Base-by-base conservation (phyloP, 2,329 filamentous ascomycete species). In the Colletotrichum spinosum region DNA sequence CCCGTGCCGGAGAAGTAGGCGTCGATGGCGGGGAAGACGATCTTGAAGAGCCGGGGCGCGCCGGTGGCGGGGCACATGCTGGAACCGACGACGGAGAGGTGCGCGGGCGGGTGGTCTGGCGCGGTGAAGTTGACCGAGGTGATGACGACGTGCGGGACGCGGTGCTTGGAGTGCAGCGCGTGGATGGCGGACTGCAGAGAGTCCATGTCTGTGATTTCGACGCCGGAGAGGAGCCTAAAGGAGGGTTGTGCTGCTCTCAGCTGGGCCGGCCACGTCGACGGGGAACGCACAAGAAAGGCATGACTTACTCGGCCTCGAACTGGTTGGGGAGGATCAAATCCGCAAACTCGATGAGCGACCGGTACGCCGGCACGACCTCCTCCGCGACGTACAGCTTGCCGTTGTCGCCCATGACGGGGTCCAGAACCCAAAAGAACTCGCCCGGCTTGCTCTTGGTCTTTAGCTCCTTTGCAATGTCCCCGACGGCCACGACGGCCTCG, bases 341-440 rank as follows among this genome's bases (percentile, higher is more conserved):
- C 2, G 96, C 95, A 72, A 95, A 86, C 41, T 85, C 85, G 25
- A 98, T 82, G 62, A 97, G 83, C 33, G 83, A 83, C 79, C 93
- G 95, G 78, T 98, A 99, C 12, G 92, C 94, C 0, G 94, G 94
- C 13, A 98, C 92, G 4, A 97, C 93, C 69, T 97, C 93, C 71
- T 95, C 90, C 6, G 91, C 92, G 8, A 99, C 95, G 74, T 99
- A 99, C 11, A 99, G 84, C 70, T 87, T 88, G 54, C 94, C 96
- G 73, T 97, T 94, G 76, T 99, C 96, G 37, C 96, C 96, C 96
- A 99, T 99, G 52, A 99, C 96, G 0, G 97, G 96, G 76, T 99
- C 96, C 34, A 99, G 85, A 3, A 97, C 93, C 95, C 95, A 98
- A 80, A 98, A 98, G 81, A 98, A 97, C 50, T 86, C 88, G 0